These are phyloP conservation scores for Magnolia sinica DNA, from an alignment of 164 flowering plant genomes.

Conservation along the genomic window DNA sequence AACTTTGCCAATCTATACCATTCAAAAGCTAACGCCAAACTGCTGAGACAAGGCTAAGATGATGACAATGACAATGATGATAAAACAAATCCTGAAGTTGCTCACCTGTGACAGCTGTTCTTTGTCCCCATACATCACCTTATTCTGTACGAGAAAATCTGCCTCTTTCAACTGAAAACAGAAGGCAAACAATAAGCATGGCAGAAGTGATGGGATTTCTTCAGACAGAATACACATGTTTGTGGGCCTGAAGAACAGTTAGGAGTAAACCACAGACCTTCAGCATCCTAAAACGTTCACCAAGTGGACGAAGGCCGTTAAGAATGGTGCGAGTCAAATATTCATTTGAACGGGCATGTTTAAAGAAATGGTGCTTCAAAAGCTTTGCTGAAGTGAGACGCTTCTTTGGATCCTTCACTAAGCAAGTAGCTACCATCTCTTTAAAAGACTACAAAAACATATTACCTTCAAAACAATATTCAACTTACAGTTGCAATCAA, in stretches of 20 bases:
- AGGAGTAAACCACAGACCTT: constrained; percentile 53
- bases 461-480: constrained; percentile 11
- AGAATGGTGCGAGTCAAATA: constrained; percentile 64
- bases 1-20: not conserved
- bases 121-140: constrained; percentile 65
- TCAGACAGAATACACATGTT: not conserved
- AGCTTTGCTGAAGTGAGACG: constrained; percentile 91
- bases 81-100: not conserved
- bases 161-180: constrained; percentile 75
- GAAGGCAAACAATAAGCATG: not conserved
- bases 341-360: constrained; percentile 63
- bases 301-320: constrained; percentile 72
- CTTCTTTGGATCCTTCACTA: constrained; percentile 95
- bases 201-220: not conserved
- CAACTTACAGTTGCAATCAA: constrained; percentile 16
- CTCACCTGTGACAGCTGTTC: constrained; percentile 87
- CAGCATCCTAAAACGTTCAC: constrained; percentile 75
- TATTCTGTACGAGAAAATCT: constrained; percentile 68
- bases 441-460: constrained; percentile 54
- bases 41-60: not conserved
- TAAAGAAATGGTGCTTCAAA: constrained; percentile 83
- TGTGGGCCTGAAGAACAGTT: not conserved
- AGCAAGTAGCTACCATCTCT: constrained; percentile 88
- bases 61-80: no score
- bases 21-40: not conserved